Percentiles rank a stretch among this genome's conserved stretches.
Evolutionary conservation across 768 basidiomycete species (phyloP).

Genomic region (Pholiota conissans): DNA sequence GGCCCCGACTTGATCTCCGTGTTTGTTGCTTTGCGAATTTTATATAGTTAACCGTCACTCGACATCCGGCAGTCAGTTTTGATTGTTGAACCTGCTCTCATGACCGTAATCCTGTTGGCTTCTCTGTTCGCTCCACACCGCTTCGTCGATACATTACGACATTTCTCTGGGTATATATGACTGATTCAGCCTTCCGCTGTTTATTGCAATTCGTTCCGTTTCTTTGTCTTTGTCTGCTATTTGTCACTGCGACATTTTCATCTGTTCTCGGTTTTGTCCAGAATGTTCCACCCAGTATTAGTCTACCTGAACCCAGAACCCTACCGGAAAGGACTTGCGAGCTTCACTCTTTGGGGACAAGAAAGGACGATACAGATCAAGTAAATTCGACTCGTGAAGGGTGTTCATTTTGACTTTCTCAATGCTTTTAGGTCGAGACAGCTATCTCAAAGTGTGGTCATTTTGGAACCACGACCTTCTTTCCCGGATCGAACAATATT

Average conservation of each 20-base stretch:
- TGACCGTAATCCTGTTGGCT: not conserved
- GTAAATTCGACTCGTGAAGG: not conserved
- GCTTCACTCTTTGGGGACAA: not conserved
- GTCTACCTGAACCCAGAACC: not conserved
- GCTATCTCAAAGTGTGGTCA: constrained; percentile 52
- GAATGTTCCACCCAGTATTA: not conserved
- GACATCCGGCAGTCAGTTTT: too few species aligned
- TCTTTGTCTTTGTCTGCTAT: not conserved
- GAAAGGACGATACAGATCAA: constrained; percentile 11
- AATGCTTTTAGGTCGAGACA: constrained; percentile 37
- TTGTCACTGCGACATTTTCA: not conserved
- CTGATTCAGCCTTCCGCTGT: not conserved
- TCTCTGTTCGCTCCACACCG: not conserved
- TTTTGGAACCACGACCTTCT: constrained; percentile 44
- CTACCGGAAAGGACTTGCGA: not conserved
- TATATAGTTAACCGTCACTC: too few species aligned
- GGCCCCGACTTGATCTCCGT: too few species aligned
- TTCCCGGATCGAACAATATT: constrained; percentile 47
- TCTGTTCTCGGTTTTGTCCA: not conserved
- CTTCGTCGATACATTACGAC: not conserved
- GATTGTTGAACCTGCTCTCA: too few species aligned
- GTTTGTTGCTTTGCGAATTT: too few species aligned
- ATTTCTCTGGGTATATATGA: not conserved
- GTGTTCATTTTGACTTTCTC: not conserved
- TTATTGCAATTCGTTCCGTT: not conserved